phyloP scores from a whole-genome alignment of 805 yeast genomes.

The Lipomyces sp. region DNA sequence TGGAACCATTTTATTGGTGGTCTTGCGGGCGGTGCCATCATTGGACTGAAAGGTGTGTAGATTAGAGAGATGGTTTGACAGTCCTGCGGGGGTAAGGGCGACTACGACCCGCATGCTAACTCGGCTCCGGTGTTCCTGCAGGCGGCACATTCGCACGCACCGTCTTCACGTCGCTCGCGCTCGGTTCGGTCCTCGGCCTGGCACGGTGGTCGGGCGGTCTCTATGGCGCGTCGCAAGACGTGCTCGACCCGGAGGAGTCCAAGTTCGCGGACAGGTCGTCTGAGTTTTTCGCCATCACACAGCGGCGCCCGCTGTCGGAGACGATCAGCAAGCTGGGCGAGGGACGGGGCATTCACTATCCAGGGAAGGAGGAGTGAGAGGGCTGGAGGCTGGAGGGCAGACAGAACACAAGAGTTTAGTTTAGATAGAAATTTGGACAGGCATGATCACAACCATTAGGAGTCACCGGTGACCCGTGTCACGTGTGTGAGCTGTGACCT shows the following conservation, averaged over 20 bases:
- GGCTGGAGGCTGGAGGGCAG: no score
- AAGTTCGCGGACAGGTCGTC: neutral
- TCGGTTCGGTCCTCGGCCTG: conserved; percentile 29
- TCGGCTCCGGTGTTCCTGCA: no score
- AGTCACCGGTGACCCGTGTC: no score
- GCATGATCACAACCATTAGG: no score
- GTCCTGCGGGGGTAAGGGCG: neutral
- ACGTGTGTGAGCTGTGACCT: no score
- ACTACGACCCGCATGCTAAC: neutral
- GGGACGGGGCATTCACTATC: conserved; percentile 29
- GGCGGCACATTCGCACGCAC: conserved; percentile 12
- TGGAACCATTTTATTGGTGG: conserved; percentile 42
- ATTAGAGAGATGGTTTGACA: neutral
- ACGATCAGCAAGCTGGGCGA: conserved; percentile 71
- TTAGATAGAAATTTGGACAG: no score
- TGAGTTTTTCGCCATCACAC: conserved; percentile 75
- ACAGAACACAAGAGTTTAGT: no score
- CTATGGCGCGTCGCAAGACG: conserved; percentile 31
- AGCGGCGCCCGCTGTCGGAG: conserved; percentile 78
- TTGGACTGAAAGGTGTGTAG: conserved; percentile 8
- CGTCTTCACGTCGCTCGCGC: conserved; percentile 11
- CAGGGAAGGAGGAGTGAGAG: no score
- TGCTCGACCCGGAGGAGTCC: conserved; percentile 35
- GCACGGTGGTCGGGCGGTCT: conserved; percentile 53
- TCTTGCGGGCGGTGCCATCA: conserved; percentile 17